phyloP scores from a whole-genome alignment of 192 early-diverging fungal genomes.

The Allomyces arbusculus region DNA sequence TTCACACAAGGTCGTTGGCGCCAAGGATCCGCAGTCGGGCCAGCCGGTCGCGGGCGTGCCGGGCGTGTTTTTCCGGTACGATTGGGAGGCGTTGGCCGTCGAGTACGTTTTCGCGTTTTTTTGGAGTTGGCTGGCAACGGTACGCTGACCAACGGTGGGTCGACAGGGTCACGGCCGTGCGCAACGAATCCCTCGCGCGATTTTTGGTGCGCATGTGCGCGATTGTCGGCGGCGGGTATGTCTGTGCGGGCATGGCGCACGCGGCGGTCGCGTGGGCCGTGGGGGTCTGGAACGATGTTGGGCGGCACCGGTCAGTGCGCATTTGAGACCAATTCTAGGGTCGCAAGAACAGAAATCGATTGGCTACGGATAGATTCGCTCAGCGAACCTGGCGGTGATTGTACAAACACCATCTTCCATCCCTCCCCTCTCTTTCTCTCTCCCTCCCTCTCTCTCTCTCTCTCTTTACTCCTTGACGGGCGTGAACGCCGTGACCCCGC shows the following conservation, averaged over 20 bases:
- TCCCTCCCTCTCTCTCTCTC: too few species aligned
- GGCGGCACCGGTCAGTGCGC: neutral
- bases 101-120: neutral
- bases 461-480: too few species aligned
- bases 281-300: neutral
- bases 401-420: too few species aligned
- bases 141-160: too few species aligned
- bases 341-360: too few species aligned
- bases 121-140: too few species aligned
- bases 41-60: conserved; percentile 15
- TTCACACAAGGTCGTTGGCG: conserved; percentile 21
- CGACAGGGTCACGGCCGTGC: too few species aligned
- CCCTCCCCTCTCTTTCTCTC: too few species aligned
- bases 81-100: neutral
- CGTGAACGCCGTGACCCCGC: conserved; percentile 29
- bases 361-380: too few species aligned
- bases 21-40: conserved; percentile 1
- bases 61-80: conserved; percentile 10
- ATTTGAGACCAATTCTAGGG: neutral
- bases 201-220: neutral
- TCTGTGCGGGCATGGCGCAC: neutral
- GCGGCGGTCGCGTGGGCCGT: neutral
- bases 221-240: neutral
- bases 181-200: neutral
- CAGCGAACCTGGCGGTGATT: too few species aligned